These are phyloP conservation scores for Alternaria sp. DNA, from an alignment of 2,329 filamentous ascomycete genomes.

Conservation along the genomic window DNA sequence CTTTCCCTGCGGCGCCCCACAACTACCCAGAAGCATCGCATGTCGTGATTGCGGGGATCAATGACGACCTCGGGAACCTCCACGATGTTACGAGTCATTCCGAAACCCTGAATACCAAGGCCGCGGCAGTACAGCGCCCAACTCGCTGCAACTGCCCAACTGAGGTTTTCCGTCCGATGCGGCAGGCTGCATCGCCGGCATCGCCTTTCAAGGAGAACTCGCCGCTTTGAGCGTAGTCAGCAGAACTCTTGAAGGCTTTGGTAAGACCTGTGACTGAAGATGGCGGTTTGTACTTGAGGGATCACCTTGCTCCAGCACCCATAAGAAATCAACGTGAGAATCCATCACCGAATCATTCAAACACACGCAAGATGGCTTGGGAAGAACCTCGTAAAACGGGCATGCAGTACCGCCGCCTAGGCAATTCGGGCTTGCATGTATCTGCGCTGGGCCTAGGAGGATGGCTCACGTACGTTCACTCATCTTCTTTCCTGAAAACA, in stretches of 20 bases:
- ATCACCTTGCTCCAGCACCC: background rate
- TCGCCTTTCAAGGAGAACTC: background rate
- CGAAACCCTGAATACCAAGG: background rate
- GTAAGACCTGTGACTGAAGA: background rate
- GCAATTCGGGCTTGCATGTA: conserved; percentile 75
- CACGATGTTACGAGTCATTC: background rate
- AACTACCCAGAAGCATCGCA: conserved; percentile 1
- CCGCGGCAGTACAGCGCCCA: background rate
- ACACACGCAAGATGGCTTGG: conserved; percentile 31
- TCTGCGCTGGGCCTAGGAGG: conserved; percentile 71
- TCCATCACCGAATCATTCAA: background rate
- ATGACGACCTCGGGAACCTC: conserved; percentile 10
- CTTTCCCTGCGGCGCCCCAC: background rate
- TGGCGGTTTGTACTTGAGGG: background rate
- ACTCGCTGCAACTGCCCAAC: background rate
- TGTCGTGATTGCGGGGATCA: conserved; percentile 17
- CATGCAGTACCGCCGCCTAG: conserved; percentile 71
- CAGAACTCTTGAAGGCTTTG: background rate
- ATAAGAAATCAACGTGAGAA: background rate
- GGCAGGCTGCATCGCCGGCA: background rate
- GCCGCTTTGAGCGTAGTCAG: background rate
- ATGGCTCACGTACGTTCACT: conserved; percentile 67
- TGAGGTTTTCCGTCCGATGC: conserved; percentile 2
- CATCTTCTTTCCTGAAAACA: background rate
- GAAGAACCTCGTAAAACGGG: conserved; percentile 41